These are phyloP conservation scores for Botrytis hyacinthi DNA, from an alignment of 2,329 filamentous ascomycete species.

Conservation along the genomic window DNA sequence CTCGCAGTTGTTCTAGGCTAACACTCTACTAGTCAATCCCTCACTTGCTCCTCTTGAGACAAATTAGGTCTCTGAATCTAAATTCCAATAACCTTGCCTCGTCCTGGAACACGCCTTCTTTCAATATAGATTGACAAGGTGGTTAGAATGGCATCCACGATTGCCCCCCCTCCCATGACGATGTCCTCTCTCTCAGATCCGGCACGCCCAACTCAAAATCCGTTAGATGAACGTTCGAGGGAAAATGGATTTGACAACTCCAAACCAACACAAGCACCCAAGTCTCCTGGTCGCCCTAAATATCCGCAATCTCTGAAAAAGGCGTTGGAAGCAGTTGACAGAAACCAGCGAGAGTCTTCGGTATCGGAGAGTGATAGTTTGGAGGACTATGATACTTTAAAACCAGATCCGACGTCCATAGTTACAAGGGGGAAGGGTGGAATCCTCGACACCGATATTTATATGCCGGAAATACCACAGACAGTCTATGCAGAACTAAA, in stretches of 20 bases:
- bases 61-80: background rate
- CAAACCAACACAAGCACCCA: constrained; percentile 21
- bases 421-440: constrained; percentile 39
- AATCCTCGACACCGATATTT: constrained; percentile 33
- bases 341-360: constrained; percentile 20
- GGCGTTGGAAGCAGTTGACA: constrained; percentile 28
- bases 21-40: background rate
- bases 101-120: background rate
- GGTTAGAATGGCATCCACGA: constrained; percentile 20
- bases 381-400: constrained; percentile 37
- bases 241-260: constrained; percentile 30
- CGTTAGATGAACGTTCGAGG: constrained; percentile 29
- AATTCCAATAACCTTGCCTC: background rate
- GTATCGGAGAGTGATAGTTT: constrained; percentile 33
- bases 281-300: constrained; percentile 18
- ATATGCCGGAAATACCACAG: constrained; percentile 21
- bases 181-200: background rate
- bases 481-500: constrained; percentile 31
- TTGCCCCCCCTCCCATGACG: background rate
- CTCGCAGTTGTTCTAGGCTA: background rate
- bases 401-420: constrained; percentile 32
- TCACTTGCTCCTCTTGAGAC: background rate
- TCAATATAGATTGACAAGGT: constrained; percentile 18
- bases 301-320: constrained; percentile 32
- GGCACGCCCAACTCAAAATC: constrained; percentile 14